These are phyloP conservation scores for Solidago caesia DNA, from an alignment of 129 eudicot genomes.

Conservation along the genomic window DNA sequence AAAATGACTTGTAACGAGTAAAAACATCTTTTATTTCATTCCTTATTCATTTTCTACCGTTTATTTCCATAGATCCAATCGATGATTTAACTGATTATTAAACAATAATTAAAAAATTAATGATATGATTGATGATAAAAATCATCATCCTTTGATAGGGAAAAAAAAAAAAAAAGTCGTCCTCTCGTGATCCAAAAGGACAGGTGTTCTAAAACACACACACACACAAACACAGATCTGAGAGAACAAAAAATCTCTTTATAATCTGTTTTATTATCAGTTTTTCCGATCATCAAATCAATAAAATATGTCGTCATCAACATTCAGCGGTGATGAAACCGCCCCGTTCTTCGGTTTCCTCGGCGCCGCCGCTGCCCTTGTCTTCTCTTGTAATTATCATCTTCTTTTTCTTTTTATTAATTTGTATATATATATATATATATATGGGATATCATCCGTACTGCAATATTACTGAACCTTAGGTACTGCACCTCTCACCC, in stretches of 20 bases:
- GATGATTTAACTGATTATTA: background rate
- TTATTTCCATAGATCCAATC: conserved; percentile 3
- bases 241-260: background rate
- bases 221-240: conserved; percentile 2
- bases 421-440: background rate
- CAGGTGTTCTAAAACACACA: conserved; percentile 26
- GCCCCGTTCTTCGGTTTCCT: conserved; percentile 63
- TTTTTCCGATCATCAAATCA: conserved; percentile 10
- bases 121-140: background rate
- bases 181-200: conserved; percentile 30
- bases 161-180: background rate
- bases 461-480: too few relatives aligned
- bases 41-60: too few relatives aligned
- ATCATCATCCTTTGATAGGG: background rate
- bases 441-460: background rate
- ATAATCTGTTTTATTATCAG: conserved; percentile 2
- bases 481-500: too few relatives aligned
- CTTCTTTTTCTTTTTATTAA: background rate
- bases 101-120: too few relatives aligned
- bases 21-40: too few relatives aligned
- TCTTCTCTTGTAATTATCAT: conserved; percentile 44
- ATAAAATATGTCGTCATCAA: conserved; percentile 41
- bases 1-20: too few relatives aligned
- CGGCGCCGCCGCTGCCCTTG: conserved; percentile 51
- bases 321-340: conserved; percentile 61